Conservation (phyloP, 768 basidiomycete species). For the Erythrobasidium yunnanense region DNA sequence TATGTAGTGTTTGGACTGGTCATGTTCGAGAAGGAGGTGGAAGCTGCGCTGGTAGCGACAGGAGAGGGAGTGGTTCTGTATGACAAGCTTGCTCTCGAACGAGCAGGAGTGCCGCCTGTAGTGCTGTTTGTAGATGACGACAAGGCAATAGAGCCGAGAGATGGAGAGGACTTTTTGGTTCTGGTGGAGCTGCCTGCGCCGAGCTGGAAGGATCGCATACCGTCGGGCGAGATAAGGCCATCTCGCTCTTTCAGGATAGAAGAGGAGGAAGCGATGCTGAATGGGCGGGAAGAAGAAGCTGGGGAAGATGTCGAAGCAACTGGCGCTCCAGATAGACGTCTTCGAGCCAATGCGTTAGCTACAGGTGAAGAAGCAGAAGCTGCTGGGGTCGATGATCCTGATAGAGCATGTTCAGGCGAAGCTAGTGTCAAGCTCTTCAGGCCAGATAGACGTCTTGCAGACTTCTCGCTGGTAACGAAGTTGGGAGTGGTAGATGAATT, state of each 20-base stretch:
- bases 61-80: not conserved
- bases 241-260: too few relatives aligned
- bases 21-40: too few relatives aligned
- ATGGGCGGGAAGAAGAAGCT: constrained; percentile 31
- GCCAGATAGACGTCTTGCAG: constrained; percentile 19
- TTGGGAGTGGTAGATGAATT: not conserved
- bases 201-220: constrained; percentile 16
- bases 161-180: not conserved
- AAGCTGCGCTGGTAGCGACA: not conserved
- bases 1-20: too few relatives aligned
- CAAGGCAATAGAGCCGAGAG: too few relatives aligned
- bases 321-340: not conserved
- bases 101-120: not conserved
- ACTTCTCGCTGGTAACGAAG: not conserved
- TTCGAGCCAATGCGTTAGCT: not conserved
- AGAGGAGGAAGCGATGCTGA: constrained; percentile 1
- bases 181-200: not conserved
- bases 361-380: not conserved
- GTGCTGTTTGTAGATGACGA: not conserved
- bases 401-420: constrained; percentile 9
- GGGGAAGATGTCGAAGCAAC: constrained; percentile 19
- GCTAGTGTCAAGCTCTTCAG: constrained; percentile 24
- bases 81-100: not conserved
- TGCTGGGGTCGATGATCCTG: too few relatives aligned
- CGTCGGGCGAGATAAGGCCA: constrained; percentile 16